These are phyloP conservation scores for Xylaria sp. DNA, from an alignment of 2,329 filamentous ascomycete genomes.

Conservation along the genomic window DNA sequence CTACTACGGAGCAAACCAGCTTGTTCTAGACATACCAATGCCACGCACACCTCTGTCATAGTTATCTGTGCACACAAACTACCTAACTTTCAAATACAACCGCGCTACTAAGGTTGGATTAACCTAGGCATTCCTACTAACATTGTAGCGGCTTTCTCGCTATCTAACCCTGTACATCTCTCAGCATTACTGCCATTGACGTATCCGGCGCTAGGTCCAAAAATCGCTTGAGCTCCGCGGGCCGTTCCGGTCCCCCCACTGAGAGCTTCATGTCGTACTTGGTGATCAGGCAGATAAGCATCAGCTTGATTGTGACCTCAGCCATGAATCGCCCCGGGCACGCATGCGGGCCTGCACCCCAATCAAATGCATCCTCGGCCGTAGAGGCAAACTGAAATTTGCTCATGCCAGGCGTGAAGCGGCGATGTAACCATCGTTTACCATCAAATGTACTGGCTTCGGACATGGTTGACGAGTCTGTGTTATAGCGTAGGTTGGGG, in stretches of 20 bases:
- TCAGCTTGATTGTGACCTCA: slow-evolving; percentile 41
- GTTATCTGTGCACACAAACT: no score
- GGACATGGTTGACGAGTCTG: slow-evolving; percentile 23
- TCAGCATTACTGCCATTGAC: slow-evolving; percentile 33
- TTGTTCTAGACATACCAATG: no score
- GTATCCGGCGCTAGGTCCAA: slow-evolving; percentile 37
- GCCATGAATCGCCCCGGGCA: slow-evolving; percentile 43
- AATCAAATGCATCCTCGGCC: slow-evolving; percentile 41
- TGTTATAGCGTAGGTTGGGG: slow-evolving; percentile 37
- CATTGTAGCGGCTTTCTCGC: slow-evolving; percentile 2
- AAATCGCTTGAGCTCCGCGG: slow-evolving; percentile 35
- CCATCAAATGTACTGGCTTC: slow-evolving; percentile 39
- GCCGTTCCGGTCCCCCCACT: slow-evolving; percentile 27
- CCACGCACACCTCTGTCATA: no score
- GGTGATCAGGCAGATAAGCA: slow-evolving; percentile 39
- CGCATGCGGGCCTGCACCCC: slow-evolving; percentile 41
- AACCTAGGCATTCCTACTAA: not conserved
- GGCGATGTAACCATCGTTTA: slow-evolving; percentile 37
- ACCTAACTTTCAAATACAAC: no score
- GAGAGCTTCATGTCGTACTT: slow-evolving; percentile 43
- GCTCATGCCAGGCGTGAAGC: slow-evolving; percentile 35
- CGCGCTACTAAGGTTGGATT: no score
- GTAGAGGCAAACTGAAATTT: slow-evolving; percentile 44
- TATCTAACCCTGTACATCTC: slow-evolving; percentile 30
- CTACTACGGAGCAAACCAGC: no score